Conservation (phyloP, 805 yeast species). For the Spathaspora boniae region DNA sequence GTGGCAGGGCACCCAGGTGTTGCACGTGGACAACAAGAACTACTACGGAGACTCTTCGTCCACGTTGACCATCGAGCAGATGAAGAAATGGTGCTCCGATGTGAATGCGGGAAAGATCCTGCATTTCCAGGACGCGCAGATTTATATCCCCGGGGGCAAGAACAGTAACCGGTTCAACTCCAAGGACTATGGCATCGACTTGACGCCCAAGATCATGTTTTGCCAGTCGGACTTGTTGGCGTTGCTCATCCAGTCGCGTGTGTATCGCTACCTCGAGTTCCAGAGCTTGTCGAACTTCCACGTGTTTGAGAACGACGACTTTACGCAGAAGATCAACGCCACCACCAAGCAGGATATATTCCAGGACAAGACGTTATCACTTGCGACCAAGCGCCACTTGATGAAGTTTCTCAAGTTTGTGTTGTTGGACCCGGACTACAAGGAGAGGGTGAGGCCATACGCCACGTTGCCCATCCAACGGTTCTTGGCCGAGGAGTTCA, state of each 20-base stretch:
- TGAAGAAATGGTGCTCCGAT: slow-evolving; percentile 74
- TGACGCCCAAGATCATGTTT: slow-evolving; percentile 82
- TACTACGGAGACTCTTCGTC: slow-evolving; percentile 90
- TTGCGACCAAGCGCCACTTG: slow-evolving; percentile 73
- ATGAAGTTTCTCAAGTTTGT: slow-evolving; percentile 93
- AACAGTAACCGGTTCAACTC: slow-evolving; percentile 52
- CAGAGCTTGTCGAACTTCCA: slow-evolving; percentile 86
- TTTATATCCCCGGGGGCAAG: slow-evolving; percentile 66
- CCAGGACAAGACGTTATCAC: slow-evolving; percentile 75
- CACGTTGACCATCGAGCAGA: slow-evolving; percentile 81
- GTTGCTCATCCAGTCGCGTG: slow-evolving; percentile 77
- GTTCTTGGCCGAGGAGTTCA: slow-evolving; percentile 64
- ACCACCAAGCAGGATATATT: slow-evolving; percentile 87
- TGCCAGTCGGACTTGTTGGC: slow-evolving; percentile 86
- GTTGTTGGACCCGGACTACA: slow-evolving; percentile 48
- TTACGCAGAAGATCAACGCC: slow-evolving; percentile 68
- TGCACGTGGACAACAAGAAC: slow-evolving; percentile 81
- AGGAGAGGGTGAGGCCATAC: slow-evolving; percentile 55
- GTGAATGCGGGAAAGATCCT: slow-evolving; percentile 50
- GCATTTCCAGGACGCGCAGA: slow-evolving; percentile 65
- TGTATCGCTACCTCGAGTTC: slow-evolving; percentile 87
- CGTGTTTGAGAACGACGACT: slow-evolving; percentile 88
- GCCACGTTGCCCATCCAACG: slow-evolving; percentile 52
- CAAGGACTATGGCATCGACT: slow-evolving; percentile 81
- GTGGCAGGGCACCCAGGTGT: slow-evolving; percentile 96